Percentiles rank a stretch among this genome's conserved stretches.
Evolutionary conservation across 2,329 filamentous ascomycete genomes (phyloP).

Genomic region (Calonectria pauciramosa): DNA sequence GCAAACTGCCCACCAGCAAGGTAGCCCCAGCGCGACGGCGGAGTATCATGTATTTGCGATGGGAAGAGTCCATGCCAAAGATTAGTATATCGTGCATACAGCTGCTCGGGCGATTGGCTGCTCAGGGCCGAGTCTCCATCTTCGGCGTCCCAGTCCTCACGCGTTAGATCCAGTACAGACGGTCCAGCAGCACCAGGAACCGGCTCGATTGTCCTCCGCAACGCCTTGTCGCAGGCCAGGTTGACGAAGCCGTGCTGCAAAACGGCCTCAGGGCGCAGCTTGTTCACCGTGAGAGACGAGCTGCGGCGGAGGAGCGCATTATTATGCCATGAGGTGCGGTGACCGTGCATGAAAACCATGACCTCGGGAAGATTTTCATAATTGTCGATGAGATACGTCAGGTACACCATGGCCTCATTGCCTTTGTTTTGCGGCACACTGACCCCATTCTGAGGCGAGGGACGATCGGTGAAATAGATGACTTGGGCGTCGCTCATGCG

Average conservation of each 20-base stretch:
- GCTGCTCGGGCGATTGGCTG: background rate
- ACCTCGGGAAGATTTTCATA: conserved; percentile 10
- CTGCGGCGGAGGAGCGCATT: conserved; percentile 19
- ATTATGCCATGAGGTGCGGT: conserved; percentile 22
- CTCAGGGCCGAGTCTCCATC: background rate
- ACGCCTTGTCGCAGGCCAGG: conserved; percentile 10
- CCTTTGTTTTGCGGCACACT: conserved; percentile 14
- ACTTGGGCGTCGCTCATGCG: conserved; percentile 4
- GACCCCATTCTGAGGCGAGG: background rate
- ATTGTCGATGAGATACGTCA: conserved; percentile 17
- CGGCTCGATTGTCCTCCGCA: conserved; percentile 1
- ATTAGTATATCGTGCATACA: background rate
- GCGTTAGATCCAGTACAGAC: background rate
- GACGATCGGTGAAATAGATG: conserved; percentile 8
- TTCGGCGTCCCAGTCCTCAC: conserved; percentile 7
- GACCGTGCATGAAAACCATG: conserved; percentile 23
- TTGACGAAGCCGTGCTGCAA: conserved; percentile 9
- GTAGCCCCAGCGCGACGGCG: background rate
- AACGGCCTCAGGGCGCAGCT: conserved; percentile 7
- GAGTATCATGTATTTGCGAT: background rate
- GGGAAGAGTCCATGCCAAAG: conserved; percentile 10
- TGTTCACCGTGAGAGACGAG: conserved; percentile 16
- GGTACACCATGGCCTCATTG: conserved; percentile 21
- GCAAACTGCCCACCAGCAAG: conserved; percentile 14
- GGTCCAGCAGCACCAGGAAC: background rate